Base-by-base conservation (phyloP, 139 green algal species). In the Coelastrella sp. region DNA sequence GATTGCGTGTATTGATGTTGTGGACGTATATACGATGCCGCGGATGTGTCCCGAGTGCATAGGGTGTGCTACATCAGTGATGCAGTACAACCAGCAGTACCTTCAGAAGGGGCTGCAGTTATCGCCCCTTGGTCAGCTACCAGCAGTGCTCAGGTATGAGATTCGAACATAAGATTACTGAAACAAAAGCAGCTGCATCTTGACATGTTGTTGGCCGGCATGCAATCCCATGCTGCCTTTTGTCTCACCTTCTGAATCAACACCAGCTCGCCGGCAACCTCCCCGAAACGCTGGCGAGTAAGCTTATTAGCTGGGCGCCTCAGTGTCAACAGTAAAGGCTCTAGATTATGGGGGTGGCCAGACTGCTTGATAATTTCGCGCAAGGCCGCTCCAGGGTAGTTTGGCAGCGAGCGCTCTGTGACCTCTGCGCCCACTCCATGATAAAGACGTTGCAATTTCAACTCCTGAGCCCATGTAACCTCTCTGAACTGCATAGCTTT, bases 311-410 rank as follows among this genome's bases (percentile, higher is more conserved):
- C 61, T n/a, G 79, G 80, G 57, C 88, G 88, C 35, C 57, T 9
- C 15, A 91, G 80, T 8, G 88, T 91, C 4, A 91, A 80, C 80
- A 91, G 88, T 68, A 91, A 24, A 8, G 79, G 88, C 88, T 91
- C 88, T 11, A 91, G 9, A 72, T 91, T 91, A 49, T 88, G 88
- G 4, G 88, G 88, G 49, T 91, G 88, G 49, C 70, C 57, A 9
- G 80, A 88, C 19, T 87, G 81, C 66, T 75, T 60, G 57, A 91
- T 63, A 35, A 91, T 74, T n/a, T 91, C 88, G 7, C 88, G 79
- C 88, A 91, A 57, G 7, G 88, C 88, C 10, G 79, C 27, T n/a
- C 49, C 80, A 14, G 88, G 88, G 56, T 88, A 88, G 35, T 91
- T 91, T 6, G 87, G 87, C 49, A 83, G 35, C 11, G 61, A 81